These are phyloP conservation scores for Cinnamomum chago DNA, from an alignment of 164 flowering plant genomes.

Conservation along the genomic window DNA sequence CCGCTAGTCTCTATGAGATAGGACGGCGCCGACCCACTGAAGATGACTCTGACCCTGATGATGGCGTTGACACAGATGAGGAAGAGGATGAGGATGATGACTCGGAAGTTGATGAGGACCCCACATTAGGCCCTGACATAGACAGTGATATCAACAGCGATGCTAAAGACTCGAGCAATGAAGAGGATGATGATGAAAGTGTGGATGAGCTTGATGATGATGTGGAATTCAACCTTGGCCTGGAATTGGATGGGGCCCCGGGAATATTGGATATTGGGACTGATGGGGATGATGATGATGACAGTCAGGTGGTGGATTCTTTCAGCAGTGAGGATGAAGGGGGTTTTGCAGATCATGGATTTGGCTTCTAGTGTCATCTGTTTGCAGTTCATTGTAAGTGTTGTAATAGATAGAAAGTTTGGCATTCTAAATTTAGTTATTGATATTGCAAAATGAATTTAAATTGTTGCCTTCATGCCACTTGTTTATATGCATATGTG, in stretches of 20 bases:
- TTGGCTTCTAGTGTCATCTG: constrained; percentile 23
- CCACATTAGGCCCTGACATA: constrained; percentile 38
- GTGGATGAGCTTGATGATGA: constrained; percentile 33
- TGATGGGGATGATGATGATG: constrained; percentile 62
- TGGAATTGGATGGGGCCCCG: constrained; percentile 28
- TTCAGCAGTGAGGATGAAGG: constrained; percentile 78
- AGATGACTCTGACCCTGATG: constrained; percentile 96
- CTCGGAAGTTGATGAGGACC: constrained; percentile 53
- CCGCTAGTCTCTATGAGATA: constrained; percentile 79
- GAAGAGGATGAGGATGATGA: constrained; percentile 71
- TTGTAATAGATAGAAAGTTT: too few species aligned
- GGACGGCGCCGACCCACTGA: constrained; percentile 86
- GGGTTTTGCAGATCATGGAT: constrained; percentile 30
- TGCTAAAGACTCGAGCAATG: constrained; percentile 29
- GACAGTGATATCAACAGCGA: constrained; percentile 61
- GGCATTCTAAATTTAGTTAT: too few species aligned
- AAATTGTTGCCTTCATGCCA: too few species aligned
- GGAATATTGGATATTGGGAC: constrained; percentile 50
- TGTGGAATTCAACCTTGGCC: constrained; percentile 20
- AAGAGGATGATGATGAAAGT: constrained; percentile 14
- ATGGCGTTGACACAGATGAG: constrained; percentile 65
- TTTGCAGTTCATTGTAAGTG: not conserved
- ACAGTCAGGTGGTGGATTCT: constrained; percentile 45
- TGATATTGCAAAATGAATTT: too few species aligned
- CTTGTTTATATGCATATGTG: too few species aligned